Evolutionary conservation across 345 rosid genomes (phyloP), one percentile per base, ranked within the genome.

Genomic region (Chamaenerion angustifolium): DNA sequence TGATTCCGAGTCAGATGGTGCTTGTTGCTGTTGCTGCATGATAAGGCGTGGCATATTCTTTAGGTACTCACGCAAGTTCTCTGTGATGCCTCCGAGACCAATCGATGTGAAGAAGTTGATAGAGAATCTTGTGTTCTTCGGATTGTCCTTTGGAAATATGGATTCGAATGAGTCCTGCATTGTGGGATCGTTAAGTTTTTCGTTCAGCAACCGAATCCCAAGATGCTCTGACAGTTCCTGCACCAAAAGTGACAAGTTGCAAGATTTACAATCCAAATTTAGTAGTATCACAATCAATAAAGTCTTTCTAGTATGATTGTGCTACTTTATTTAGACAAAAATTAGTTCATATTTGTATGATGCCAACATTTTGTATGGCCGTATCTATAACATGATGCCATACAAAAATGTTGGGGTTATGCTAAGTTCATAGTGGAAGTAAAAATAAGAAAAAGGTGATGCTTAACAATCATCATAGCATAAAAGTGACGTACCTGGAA

Each of bases 41-140:
- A 90, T 86, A 45, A 83, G 92, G 16, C 87, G 71, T 0, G 96
- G 96, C 98, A 92, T 80, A 64, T 92, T 87, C 87, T 92, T 87
- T 62, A 83, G 50, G 64, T 92, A 87, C 61, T 84, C 96, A 0
- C 95, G 82, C 49, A 87, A 72, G 62, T 72, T 92, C 68, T 92
- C 95, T 5, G 96, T 92, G 62, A 92, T 84, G 41, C 96, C 98
- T 69, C 96, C 98, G 14, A 92, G 89, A 43, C 98, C 98, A 69
- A 87, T 84, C 41, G 98, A 84, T 12, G 95, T 92, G 67, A 87
- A 84, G 62, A 87, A 92, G 68, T 92, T 92, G 48, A 87, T 84
- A 46, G 96, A 49, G 64, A 92, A 84, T 53, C 95, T 58, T 0
- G 95, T 84, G 73, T 84, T 92, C 93, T 86, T 92, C 0, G 93